These are phyloP conservation scores for Saccharomycodes ludwigii DNA, from an alignment of 805 yeast species.

Conservation along the genomic window DNA sequence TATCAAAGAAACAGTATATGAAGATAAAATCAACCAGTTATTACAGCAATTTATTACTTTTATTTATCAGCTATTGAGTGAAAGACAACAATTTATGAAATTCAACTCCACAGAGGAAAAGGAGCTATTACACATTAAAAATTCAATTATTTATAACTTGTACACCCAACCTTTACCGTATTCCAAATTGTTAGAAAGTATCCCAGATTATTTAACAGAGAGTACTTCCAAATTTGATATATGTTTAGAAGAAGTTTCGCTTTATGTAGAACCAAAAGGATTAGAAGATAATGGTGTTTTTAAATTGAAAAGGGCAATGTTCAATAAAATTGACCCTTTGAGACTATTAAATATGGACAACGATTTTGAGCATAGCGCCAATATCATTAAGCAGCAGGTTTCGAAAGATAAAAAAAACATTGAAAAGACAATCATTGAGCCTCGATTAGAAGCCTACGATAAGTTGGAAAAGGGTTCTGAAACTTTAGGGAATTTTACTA, in stretches of 20 bases:
- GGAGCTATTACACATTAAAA: constrained; percentile 23
- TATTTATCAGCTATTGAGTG: constrained; percentile 57
- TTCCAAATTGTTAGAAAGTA: constrained; percentile 30
- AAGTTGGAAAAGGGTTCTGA: constrained; percentile 23
- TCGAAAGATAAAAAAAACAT: constrained; percentile 16
- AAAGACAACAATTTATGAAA: constrained; percentile 48
- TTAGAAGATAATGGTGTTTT: constrained; percentile 57
- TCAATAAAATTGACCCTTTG: constrained; percentile 45
- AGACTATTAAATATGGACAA: constrained; percentile 32
- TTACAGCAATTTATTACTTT: constrained; percentile 71
- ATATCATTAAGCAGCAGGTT: constrained; percentile 32
- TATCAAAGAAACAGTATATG: constrained; percentile 32
- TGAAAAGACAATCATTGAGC: constrained; percentile 32
- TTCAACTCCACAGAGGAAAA: constrained; percentile 22
- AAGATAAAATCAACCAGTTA: constrained; percentile 40
- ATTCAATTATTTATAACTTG: constrained; percentile 36
- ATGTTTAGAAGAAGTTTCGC: constrained; percentile 44
- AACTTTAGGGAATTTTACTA: constrained; percentile 37
- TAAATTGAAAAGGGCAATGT: constrained; percentile 36
- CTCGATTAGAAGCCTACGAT: constrained; percentile 26
- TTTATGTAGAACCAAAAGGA: constrained; percentile 53
- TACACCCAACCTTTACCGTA: constrained; percentile 43
- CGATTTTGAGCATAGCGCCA: constrained; percentile 37
- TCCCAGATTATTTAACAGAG: constrained; percentile 25
- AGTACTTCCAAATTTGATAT: constrained; percentile 32